Conservation (phyloP, 768 basidiomycete genomes). For the Daedaleopsis sinensis region DNA sequence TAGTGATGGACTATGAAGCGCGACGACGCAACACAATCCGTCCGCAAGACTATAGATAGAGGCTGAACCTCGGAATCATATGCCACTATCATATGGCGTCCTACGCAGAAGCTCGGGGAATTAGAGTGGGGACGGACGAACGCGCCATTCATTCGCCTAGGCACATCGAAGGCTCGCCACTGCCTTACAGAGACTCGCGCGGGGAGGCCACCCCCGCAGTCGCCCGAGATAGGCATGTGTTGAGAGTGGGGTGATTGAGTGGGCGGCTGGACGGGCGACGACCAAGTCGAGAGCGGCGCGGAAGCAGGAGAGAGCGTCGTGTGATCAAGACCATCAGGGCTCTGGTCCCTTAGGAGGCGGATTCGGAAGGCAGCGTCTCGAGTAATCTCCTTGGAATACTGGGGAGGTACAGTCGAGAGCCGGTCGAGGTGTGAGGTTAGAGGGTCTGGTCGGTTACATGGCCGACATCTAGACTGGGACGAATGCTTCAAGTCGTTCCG, state of each 20-base stretch:
- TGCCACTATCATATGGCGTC: neutral
- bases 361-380: neutral
- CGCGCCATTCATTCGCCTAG: neutral
- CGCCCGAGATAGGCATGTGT: neutral
- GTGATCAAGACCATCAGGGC: neutral
- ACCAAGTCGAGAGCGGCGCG: neutral
- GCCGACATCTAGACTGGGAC: neutral
- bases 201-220: neutral
- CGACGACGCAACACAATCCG: neutral
- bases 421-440: neutral
- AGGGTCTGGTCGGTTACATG: neutral
- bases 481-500: too few relatives aligned
- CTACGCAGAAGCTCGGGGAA: neutral
- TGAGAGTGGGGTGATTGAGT: neutral
- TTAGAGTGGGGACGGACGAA: neutral
- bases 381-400: neutral
- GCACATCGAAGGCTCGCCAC: neutral
- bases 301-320: neutral
- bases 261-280: neutral
- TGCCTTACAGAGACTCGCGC: neutral
- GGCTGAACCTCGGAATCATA: constrained; percentile 3
- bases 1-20: neutral
- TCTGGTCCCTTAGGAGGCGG: neutral
- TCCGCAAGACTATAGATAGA: neutral
- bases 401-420: neutral